A percentile compares a stretch with the other conserved stretches of the same genome.
Evolutionary conservation across 768 basidiomycete genomes (phyloP).

Genomic region (Trametes punicea): DNA sequence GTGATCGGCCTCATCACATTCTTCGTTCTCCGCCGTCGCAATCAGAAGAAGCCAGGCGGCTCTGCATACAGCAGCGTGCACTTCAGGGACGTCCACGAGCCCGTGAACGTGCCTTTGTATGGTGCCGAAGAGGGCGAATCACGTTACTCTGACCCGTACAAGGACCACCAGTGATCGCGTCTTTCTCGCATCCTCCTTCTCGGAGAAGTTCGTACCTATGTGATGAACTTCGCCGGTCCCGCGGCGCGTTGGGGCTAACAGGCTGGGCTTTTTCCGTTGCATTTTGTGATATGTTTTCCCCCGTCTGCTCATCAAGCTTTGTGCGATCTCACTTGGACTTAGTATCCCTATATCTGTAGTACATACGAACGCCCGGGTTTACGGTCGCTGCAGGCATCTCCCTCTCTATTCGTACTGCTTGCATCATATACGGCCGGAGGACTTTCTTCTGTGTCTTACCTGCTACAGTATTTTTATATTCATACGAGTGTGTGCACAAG

Average conservation of each 20-base stretch:
- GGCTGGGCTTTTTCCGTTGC: neutral
- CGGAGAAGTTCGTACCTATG: neutral
- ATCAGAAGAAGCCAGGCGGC: neutral
- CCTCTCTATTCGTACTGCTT: neutral
- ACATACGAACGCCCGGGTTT: neutral
- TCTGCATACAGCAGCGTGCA: slow-evolving; percentile 18
- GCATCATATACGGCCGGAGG: neutral
- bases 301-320: neutral
- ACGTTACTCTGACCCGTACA: slow-evolving; percentile 21
- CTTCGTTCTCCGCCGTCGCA: slow-evolving; percentile 9
- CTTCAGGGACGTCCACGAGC: slow-evolving; percentile 9
- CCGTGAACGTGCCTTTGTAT: slow-evolving; percentile 14
- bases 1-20: slow-evolving; percentile 11
- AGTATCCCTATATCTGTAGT: slow-evolving; percentile 2
- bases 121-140: slow-evolving; percentile 18
- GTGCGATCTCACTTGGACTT: neutral
- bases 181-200: neutral
- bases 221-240: neutral
- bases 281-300: neutral
- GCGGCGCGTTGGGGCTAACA: neutral
- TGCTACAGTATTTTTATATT: neutral
- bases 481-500: neutral
- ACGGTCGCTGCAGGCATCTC: neutral
- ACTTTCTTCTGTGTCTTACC: neutral
- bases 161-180: slow-evolving; percentile 10